Conservation (phyloP, 768 basidiomycete genomes). For the Coprinopsis strossmayeri region DNA sequence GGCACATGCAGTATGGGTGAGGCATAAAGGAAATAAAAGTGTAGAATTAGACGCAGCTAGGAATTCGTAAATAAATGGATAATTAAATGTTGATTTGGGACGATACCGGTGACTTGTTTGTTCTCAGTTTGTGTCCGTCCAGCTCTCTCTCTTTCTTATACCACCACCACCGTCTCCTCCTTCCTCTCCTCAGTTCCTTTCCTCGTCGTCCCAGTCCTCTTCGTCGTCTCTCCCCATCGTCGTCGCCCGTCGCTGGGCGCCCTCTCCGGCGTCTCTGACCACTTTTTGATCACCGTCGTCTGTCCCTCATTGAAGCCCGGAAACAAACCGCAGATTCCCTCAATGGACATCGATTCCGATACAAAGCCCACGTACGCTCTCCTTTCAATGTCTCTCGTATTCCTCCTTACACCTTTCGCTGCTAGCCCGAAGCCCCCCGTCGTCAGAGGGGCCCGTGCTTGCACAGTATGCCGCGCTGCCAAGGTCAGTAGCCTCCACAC, state of each 20-base stretch:
- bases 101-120: conserved; percentile 9
- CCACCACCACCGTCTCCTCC: conserved; percentile 10
- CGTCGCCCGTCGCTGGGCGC: conserved; percentile 2
- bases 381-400: conserved; percentile 7
- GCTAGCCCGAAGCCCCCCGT: conserved; percentile 41
- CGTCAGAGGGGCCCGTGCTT: conserved; percentile 56
- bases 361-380: conserved; percentile 27
- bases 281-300: conserved; percentile 35
- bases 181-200: conserved; percentile 8
- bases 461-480: conserved; percentile 79
- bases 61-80: conserved; percentile 1
- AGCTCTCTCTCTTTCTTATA: conserved; percentile 12
- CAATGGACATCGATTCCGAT: conserved; percentile 35
- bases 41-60: background rate
- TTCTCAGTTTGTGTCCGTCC: no score
- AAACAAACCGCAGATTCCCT: conserved; percentile 17
- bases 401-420: conserved; percentile 7
- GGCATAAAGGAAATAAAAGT: background rate
- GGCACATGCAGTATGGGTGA: conserved; percentile 9
- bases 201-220: conserved; percentile 8
- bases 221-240: conserved; percentile 6
- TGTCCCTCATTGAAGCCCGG: conserved; percentile 28
- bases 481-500: conserved; percentile 53
- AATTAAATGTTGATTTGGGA: conserved; percentile 4
- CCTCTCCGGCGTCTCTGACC: conserved; percentile 14